Percentiles rank a stretch among this genome's conserved stretches.
These are phyloP conservation scores for Atkinsonella texensis DNA, from an alignment of 2,329 filamentous ascomycete genomes.

Conservation along the genomic window DNA sequence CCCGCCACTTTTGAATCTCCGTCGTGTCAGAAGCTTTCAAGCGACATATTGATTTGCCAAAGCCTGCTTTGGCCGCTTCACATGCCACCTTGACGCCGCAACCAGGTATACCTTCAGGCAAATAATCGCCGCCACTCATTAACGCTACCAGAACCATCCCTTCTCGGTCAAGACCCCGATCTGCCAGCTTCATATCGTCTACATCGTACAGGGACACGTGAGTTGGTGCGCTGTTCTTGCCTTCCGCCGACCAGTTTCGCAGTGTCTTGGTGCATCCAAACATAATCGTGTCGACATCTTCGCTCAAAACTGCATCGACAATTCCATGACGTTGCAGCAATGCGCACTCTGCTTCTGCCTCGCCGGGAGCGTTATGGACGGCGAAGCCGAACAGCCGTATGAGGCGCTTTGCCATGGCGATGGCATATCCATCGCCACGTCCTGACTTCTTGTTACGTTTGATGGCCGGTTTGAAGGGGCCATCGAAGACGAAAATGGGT, in stretches of 20 bases:
- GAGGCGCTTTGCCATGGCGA: conserved; percentile 69
- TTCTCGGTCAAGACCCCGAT: conserved; percentile 59
- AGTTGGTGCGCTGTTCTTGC: conserved; percentile 53
- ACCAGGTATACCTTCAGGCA: conserved; percentile 74
- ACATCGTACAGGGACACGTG: conserved; percentile 77
- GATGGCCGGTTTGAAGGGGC: conserved; percentile 70
- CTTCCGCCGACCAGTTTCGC: conserved; percentile 72
- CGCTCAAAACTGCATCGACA: conserved; percentile 87
- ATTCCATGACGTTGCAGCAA: conserved; percentile 68
- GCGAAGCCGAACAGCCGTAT: conserved; percentile 77
- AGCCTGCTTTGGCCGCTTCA: conserved; percentile 80
- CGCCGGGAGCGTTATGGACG: conserved; percentile 77
- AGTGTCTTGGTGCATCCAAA: conserved; percentile 76
- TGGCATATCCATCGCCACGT: conserved; percentile 52
- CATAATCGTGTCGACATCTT: conserved; percentile 97
- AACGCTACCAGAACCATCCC: conserved; percentile 91
- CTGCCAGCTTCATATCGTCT: conserved; percentile 33
- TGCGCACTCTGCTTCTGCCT: conserved; percentile 94
- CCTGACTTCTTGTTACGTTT: conserved; percentile 74
- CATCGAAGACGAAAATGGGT: conserved; percentile 84
- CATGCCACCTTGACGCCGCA: conserved; percentile 83
- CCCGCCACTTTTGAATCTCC: conserved; percentile 58
- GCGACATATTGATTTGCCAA: conserved; percentile 62
- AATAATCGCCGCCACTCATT: conserved; percentile 92
- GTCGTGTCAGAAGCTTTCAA: conserved; percentile 46